Evolutionary conservation across 1,284 basidiomycete genomes (phyloP).

Genomic region (Chalciporus sp.): DNA sequence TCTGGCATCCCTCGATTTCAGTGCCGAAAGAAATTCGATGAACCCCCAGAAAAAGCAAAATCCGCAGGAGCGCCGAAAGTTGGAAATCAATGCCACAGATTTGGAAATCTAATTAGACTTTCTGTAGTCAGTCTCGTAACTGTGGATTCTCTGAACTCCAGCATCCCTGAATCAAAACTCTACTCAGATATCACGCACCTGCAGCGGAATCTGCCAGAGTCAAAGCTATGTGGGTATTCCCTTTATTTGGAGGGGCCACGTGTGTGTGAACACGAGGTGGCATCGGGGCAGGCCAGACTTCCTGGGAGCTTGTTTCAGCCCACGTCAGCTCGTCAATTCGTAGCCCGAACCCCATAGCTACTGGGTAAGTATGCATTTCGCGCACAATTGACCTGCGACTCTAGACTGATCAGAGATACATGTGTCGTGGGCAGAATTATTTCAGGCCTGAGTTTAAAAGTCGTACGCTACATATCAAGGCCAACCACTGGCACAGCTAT

Average conservation of each 20-base stretch:
- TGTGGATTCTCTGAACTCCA: neutral
- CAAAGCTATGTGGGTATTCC: neutral
- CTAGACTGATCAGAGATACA: neutral
- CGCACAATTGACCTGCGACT: neutral
- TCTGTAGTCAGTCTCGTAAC: neutral
- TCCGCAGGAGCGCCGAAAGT: neutral
- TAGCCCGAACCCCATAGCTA: neutral
- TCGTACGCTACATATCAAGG: too few relatives aligned
- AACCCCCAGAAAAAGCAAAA: neutral
- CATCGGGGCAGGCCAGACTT: constrained; percentile 5
- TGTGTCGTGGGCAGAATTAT: neutral
- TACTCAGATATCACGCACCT: neutral
- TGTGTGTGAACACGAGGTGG: constrained; percentile 8
- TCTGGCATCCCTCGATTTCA: neutral
- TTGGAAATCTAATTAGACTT: neutral
- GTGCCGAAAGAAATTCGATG: neutral
- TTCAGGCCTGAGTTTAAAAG: too few relatives aligned
- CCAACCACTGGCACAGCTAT: neutral
- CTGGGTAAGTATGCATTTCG: constrained; percentile 3
- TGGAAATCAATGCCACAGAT: neutral
- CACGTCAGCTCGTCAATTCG: neutral
- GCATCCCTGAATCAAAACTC: neutral
- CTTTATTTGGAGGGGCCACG: neutral
- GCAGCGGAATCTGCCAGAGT: neutral
- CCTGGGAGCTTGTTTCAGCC: neutral